phyloP scores from a whole-genome alignment of 257 asterid genomes.

The Forsythia viridissima region DNA sequence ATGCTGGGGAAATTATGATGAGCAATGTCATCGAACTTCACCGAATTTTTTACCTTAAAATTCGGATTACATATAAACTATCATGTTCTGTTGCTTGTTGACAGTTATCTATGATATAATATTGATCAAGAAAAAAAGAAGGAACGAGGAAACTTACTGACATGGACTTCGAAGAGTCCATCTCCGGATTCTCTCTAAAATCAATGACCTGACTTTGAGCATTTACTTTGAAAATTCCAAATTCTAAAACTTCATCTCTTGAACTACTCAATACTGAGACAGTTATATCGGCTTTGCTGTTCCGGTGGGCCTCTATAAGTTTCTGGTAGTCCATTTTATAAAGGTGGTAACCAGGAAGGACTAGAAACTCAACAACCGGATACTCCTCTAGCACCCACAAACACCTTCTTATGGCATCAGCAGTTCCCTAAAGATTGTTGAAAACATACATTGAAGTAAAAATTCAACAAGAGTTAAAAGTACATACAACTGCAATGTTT shows the following conservation, averaged over 20 bases:
- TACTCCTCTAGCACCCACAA: constrained; percentile 77
- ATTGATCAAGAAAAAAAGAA: not conserved
- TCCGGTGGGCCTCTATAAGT: constrained; percentile 54
- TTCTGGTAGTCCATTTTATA: constrained; percentile 81
- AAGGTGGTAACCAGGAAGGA: constrained; percentile 90
- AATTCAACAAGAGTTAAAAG: not conserved
- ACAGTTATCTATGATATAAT: not conserved
- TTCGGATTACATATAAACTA: constrained; percentile 6
- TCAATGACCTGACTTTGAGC: constrained; percentile 45
- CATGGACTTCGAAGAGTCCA: constrained; percentile 7
- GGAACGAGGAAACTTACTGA: constrained; percentile 29
- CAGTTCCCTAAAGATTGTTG: constrained; percentile 61
- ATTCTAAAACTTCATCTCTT: constrained; percentile 41
- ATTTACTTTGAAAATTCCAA: constrained; percentile 53
- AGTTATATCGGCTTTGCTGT: constrained; percentile 52
- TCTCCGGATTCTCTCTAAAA: constrained; percentile 39
- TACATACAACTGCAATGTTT: not conserved
- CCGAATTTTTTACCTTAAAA: constrained; percentile 39
- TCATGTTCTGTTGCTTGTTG: not conserved
- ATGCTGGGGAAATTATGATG: constrained; percentile 44
- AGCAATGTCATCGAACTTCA: constrained; percentile 7
- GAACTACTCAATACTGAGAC: constrained; percentile 43
- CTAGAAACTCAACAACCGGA: constrained; percentile 53
- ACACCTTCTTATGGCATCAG: constrained; percentile 85
- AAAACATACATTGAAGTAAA: not conserved